Evolutionary conservation across 2,329 filamentous ascomycete genomes (phyloP), one percentile per base, ranked within the genome.

Genomic region (Daldinia sp.): DNA sequence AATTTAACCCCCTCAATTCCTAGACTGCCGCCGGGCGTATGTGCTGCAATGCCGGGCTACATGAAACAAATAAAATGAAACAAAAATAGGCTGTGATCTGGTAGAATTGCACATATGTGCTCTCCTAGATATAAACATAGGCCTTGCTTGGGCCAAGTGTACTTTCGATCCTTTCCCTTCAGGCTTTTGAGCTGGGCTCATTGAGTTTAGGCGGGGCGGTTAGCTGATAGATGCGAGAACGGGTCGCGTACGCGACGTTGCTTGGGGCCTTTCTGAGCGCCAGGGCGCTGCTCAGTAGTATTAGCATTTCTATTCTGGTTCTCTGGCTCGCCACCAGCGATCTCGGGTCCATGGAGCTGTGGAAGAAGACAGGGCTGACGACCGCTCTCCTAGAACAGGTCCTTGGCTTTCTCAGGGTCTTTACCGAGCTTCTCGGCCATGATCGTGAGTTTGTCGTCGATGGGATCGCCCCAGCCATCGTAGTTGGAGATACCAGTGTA

Each of bases 301-400:
- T n/a, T n/a, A n/a, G 25, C 49, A 30, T 8, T 49, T 34, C 4
- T 48, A n/a, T n/a, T n/a, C n/a, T n/a, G n/a, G n/a, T n/a, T n/a
- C n/a, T n/a, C n/a, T n/a, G n/a, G n/a, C n/a, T n/a, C n/a, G n/a
- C n/a, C n/a, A n/a, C n/a, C n/a, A 21, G 7, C 37, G 25, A 1
- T 19, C 17, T 25, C 17, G 2, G 30, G 13, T 17, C 11, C n/a
- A 21, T 11, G 27, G 9, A 53, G 21, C 25, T 32, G 21, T 30
- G 61, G 61, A 5, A 23, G 9, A n/a, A 25, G 13, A 30, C 8
- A 41, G 32, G 47, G 51, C n/a, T 48, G 51, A 35, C 27, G 4
- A 11, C 49, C 50, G 35, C 48, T 47, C 17, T 55, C 19, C 62
- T 61, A 64, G 50, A 64, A 64, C 50, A 58, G 35, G 5, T 51